Base-by-base conservation (phyloP, 2,329 filamentous ascomycete genomes). In the Salinomyces thailandicus region DNA sequence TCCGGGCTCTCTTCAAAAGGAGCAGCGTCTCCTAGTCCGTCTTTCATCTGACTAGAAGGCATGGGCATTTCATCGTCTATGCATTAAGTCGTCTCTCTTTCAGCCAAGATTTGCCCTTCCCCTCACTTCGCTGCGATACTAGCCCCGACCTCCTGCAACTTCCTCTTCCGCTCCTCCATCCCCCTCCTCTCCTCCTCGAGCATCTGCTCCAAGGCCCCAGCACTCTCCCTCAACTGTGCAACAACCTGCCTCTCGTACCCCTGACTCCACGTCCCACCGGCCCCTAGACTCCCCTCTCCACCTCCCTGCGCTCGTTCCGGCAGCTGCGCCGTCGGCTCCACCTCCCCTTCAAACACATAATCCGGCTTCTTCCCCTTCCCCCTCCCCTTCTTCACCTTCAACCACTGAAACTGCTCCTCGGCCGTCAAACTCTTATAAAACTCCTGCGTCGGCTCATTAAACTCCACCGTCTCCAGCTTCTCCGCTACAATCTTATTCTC, bases 371-470 rank as follows among this genome's bases (percentile, higher is more conserved):
- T 67, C 8, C 64, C 64, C 45, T 60, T 75, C 18, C 72, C 71
- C 46, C 70, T 58, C 26, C 73, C 73, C 48, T 74, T 76, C 28
- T 73, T 73, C 37, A 71, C 71, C 53, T 55, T 62, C 45, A 66
- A 60, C 44, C 69, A 66, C 35, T 64, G 61, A 52, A 63, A 68
- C 43, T 73, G 75, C 17, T 78, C 75, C 42, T 84, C 84, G 5
- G 73, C 71, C 2, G 86, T 96, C 43, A 98, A 69, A 18, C 85
- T 69, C 44, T 93, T 85, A 62, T 85, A 95, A 55, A 98, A 89
- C 31, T 82, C 76, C 60, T 94, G 85, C 51, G 86, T 91, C 0
- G 91, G 91, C 61, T 98, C 91, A 63, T 94, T 96, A 71, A 98
- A 98, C 33, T 96, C 74, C 47, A 96, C 81, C 55, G 94, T 86